phyloP scores from a whole-genome alignment of 1,284 basidiomycete genomes.

The Melampsora occidentalis region DNA sequence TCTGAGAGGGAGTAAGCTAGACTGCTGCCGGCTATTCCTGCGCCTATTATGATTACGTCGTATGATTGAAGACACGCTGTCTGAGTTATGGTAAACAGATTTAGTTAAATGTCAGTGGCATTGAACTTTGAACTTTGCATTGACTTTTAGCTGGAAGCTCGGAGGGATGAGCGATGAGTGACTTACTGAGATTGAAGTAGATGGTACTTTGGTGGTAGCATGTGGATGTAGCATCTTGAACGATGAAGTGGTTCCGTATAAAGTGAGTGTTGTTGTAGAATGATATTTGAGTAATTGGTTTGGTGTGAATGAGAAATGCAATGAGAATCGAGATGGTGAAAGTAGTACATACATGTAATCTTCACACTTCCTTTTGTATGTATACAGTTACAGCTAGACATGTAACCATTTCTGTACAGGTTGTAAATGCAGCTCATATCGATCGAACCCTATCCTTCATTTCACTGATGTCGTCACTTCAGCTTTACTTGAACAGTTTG shows the following conservation, averaged over 20 bases:
- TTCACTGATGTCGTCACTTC: too few relatives aligned
- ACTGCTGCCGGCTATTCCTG: constrained; percentile 70
- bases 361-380: too few relatives aligned
- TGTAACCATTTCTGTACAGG: too few relatives aligned
- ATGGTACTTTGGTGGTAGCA: constrained; percentile 25
- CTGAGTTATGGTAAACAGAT: constrained; percentile 7
- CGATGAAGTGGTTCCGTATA: background rate
- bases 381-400: too few relatives aligned
- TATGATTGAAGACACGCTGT: constrained; percentile 35
- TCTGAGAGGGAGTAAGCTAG: constrained; percentile 30
- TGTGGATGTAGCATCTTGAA: constrained; percentile 29
- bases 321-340: too few relatives aligned
- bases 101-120: background rate
- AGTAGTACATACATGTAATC: too few relatives aligned
- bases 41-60: constrained; percentile 73
- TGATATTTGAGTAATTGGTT: too few relatives aligned
- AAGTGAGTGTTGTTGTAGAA: background rate
- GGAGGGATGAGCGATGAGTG: background rate
- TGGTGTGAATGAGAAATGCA: too few relatives aligned
- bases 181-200: constrained; percentile 29
- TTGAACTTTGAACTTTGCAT: background rate
- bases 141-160: background rate
- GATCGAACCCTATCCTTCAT: too few relatives aligned
- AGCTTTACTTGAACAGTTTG: too few relatives aligned
- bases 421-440: too few relatives aligned